Evolutionary conservation across 768 basidiomycete species (phyloP), one percentile per base, ranked within the genome.

Genomic region (Boletus insuetus): DNA sequence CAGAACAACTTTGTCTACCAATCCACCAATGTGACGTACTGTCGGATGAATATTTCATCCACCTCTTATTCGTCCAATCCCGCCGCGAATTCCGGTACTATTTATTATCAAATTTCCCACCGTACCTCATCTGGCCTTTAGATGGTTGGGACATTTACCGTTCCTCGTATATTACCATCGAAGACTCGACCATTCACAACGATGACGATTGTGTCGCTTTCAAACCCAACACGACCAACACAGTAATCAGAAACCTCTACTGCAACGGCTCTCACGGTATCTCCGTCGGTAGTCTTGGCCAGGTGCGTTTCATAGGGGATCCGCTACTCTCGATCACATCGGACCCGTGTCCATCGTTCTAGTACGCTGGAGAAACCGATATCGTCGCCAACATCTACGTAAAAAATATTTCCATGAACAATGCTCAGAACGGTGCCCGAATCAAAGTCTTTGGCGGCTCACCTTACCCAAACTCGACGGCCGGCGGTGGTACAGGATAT

Each of bases 61-160:
- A 60, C 60, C n/a, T 76, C 76, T 6, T 68, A 72, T 48, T 74
- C 73, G 2, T 69, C 61, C 32, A 65, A 65, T 19, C 69, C 72
- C 2, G 58, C 74, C 1, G 62, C 53, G 9, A 77, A 77, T 46
- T 68, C 74, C 6, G 75, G 74, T 70, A 35, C n/a, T 43, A 8
- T 19, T 40, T 26, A 22, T 14, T 16, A 4, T 6, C 9, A 14
- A 3, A 6, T 2, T 16, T 24, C 43, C 0, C 17, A 17, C 13
- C 11, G 2, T 35, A 35, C 3, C 49, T 48, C 24, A 46, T 43
- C 14, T 24, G 3, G 16, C 3, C 20, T 12, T 9, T 55, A 69
- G 78, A 80, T 49, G 79, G 76, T n/a, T 78, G 77, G 77, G 78
- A 81, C 55, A 78, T 78, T 55, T 80, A 79, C 56, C 73, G 76